A percentile compares a stretch with the other conserved stretches of the same genome.
Conservation (phyloP, 495 filamentous ascomycete species). For the Margaritispora aquatica region DNA sequence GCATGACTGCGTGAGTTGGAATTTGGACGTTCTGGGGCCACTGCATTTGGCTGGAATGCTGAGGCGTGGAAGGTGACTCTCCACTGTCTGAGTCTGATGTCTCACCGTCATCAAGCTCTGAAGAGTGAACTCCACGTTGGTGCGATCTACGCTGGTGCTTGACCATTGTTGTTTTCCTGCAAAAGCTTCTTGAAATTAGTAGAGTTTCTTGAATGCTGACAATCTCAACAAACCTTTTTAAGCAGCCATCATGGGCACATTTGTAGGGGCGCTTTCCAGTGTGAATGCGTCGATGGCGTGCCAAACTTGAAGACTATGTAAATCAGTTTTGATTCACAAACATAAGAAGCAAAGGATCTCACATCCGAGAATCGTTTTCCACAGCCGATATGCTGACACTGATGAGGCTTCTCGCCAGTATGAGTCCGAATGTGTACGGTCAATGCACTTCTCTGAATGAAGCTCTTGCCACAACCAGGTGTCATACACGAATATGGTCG, state of each 20-base stretch:
- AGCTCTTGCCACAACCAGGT: conserved; percentile 74
- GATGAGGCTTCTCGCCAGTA: conserved; percentile 85
- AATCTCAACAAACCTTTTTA: conserved; percentile 58
- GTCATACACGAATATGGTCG: conserved; percentile 69
- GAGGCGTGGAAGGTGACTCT: conserved; percentile 44
- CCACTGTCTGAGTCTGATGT: conserved; percentile 49
- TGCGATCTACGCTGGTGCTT: conserved; percentile 73
- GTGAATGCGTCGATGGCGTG: conserved; percentile 80
- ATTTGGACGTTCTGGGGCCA: conserved; percentile 17
- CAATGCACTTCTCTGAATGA: conserved; percentile 83
- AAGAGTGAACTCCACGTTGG: conserved; percentile 51
- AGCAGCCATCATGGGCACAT: conserved; percentile 70
- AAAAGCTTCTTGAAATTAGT: conserved; percentile 53
- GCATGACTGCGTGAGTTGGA: conserved; percentile 8
- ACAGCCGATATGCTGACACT: conserved; percentile 74
- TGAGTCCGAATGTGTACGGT: conserved; percentile 84
- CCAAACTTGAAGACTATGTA: conserved; percentile 74
- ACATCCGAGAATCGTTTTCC: conserved; percentile 85
- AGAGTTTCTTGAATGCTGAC: conserved; percentile 1
- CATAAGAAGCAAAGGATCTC: conserved; percentile 26
- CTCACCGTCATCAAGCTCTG: conserved; percentile 44
- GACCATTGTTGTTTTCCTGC: conserved; percentile 81
- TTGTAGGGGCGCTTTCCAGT: conserved; percentile 82
- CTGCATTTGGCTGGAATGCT: conserved; percentile 34
- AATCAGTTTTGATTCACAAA: background rate